A percentile compares a stretch with the other conserved stretches of the same genome.
phyloP scores from a whole-genome alignment of 2,329 filamentous ascomycete genomes.

The Trichoderma atroviride region DNA sequence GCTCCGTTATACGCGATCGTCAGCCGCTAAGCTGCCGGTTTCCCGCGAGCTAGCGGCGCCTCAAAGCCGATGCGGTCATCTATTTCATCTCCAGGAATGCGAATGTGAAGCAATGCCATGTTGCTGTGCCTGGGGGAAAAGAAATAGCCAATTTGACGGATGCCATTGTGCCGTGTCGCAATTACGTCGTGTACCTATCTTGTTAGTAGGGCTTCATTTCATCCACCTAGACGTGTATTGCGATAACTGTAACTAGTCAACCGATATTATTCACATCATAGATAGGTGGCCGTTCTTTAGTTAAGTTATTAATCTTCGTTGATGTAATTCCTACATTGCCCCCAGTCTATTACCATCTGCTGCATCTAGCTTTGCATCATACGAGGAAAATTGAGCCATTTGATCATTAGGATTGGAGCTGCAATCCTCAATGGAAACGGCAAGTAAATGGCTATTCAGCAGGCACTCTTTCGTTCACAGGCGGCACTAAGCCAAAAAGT shows the following conservation, averaged over 20 bases:
- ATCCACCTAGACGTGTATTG: neutral
- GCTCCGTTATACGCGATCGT: neutral
- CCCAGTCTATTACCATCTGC: neutral
- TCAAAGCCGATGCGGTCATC: neutral
- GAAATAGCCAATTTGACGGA: neutral
- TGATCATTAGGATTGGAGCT: too few relatives aligned
- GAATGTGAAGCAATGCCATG: neutral
- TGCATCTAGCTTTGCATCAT: neutral
- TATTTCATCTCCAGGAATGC: neutral
- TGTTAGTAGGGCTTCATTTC: neutral
- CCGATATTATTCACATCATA: neutral
- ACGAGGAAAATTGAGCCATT: neutral
- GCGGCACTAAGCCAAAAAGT: neutral
- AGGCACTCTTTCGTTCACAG: neutral
- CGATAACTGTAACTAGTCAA: neutral
- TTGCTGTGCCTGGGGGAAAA: neutral
- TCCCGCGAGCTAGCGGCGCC: neutral
- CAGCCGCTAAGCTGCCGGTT: slow-evolving; percentile 19
- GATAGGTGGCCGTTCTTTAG: neutral
- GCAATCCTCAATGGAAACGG: neutral
- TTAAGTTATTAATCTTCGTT: neutral
- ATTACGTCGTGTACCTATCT: neutral
- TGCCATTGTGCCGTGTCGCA: neutral
- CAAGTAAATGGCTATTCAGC: neutral
- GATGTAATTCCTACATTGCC: too few relatives aligned